Evolutionary conservation across 2,329 filamentous ascomycete genomes (phyloP).

Genomic region (Orbilia ellipsospora): DNA sequence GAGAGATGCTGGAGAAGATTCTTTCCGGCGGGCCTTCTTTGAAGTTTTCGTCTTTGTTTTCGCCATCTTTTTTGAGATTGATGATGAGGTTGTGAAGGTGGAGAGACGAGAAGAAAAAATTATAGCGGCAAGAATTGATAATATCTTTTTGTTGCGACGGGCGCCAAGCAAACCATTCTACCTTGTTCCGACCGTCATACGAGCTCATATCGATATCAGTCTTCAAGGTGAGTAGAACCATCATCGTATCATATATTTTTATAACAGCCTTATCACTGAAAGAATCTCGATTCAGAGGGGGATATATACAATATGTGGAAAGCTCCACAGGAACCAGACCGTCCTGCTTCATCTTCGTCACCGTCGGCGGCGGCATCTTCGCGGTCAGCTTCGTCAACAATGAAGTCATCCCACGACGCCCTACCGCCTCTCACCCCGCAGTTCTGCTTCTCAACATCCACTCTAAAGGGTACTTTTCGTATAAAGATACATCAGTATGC

Average conservation of each 20-base stretch:
- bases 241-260: too few species aligned
- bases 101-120: conserved; percentile 9
- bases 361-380: too few species aligned
- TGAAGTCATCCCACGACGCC: conserved; percentile 37
- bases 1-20: conserved; percentile 24
- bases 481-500: not conserved
- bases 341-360: not conserved
- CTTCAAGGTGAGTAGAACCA: not conserved
- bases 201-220: not conserved
- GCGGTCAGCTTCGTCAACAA: conserved; percentile 7
- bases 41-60: conserved; percentile 54
- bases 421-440: conserved; percentile 73
- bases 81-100: not conserved
- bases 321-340: conserved; percentile 25
- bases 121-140: conserved; percentile 9
- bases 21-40: conserved; percentile 54
- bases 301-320: conserved; percentile 38
- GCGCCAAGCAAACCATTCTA: conserved; percentile 1
- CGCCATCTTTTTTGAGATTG: conserved; percentile 31
- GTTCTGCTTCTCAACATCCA: conserved; percentile 79
- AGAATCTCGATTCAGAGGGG: too few species aligned
- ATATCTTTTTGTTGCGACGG: conserved; percentile 13
- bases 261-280: too few species aligned
- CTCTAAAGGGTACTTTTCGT: conserved; percentile 71
- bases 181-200: not conserved